These are phyloP conservation scores for Breynia disticha DNA, from an alignment of 441 rosid species.

Conservation along the genomic window DNA sequence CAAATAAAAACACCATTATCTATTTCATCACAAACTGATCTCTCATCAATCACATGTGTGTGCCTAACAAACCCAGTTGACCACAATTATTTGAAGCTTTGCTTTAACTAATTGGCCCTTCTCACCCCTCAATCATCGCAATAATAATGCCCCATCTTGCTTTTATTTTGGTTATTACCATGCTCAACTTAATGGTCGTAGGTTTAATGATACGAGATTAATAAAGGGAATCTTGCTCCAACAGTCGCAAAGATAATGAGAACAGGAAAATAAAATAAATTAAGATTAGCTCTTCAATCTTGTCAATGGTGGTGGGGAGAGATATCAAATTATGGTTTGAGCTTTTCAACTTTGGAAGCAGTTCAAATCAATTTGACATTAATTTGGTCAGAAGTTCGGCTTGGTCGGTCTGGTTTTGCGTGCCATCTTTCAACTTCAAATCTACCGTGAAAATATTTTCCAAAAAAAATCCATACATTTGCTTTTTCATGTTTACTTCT, in stretches of 20 bases:
- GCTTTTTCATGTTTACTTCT: too few relatives aligned
- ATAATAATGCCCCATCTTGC: background rate
- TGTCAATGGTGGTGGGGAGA: background rate
- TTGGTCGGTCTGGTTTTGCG: constrained; percentile 17
- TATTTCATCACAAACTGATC: too few relatives aligned
- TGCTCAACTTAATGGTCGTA: too few relatives aligned
- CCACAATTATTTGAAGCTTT: constrained; percentile 1
- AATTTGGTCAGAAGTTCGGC: constrained; percentile 5
- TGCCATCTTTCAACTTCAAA: constrained; percentile 9
- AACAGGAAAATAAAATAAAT: too few relatives aligned
- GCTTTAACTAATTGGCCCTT: constrained; percentile 6
- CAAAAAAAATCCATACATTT: too few relatives aligned
- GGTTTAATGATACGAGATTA: too few relatives aligned
- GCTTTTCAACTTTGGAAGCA: constrained; percentile 4
- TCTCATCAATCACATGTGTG: background rate
- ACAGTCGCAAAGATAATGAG: too few relatives aligned
- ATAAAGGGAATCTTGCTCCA: too few relatives aligned
- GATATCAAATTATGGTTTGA: background rate
- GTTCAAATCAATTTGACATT: background rate
- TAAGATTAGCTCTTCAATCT: too few relatives aligned
- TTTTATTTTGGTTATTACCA: too few relatives aligned
- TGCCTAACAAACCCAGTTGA: constrained; percentile 22
- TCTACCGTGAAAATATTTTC: background rate
- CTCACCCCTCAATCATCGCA: background rate
- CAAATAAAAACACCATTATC: too few relatives aligned